phyloP scores from a whole-genome alignment of 805 yeast genomes.

The Candida xyloterini region DNA sequence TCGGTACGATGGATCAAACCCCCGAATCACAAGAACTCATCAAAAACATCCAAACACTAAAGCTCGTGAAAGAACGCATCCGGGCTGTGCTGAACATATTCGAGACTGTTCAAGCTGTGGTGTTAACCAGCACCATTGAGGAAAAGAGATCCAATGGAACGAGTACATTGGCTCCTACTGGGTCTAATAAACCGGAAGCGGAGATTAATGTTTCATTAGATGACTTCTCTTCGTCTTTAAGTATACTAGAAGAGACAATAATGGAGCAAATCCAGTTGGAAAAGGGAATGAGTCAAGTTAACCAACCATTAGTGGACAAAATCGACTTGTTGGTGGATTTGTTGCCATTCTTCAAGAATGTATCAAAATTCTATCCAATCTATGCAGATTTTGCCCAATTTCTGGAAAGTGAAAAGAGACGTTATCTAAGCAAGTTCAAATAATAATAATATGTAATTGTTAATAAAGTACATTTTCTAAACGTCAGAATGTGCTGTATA shows the following conservation, averaged over 20 bases:
- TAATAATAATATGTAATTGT: background rate
- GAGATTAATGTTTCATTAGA: conserved; percentile 21
- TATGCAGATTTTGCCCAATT: conserved; percentile 49
- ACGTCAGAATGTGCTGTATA: conserved; percentile 5
- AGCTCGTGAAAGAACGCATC: conserved; percentile 44
- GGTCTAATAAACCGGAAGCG: conserved; percentile 1
- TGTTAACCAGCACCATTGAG: conserved; percentile 30
- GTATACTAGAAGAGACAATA: conserved; percentile 44
- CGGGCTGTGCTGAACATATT: conserved; percentile 44
- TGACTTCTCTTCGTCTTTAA: conserved; percentile 38
- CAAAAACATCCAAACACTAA: conserved; percentile 42
- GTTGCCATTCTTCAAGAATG: conserved; percentile 50
- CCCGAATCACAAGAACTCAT: conserved; percentile 23
- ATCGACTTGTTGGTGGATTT: conserved; percentile 47
- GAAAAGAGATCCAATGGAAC: conserved; percentile 10
- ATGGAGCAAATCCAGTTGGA: conserved; percentile 38
- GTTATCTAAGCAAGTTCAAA: conserved; percentile 22
- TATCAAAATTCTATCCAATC: conserved; percentile 47
- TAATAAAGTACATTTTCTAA: conserved; percentile 1
- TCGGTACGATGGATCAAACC: conserved; percentile 13
- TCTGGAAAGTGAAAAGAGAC: conserved; percentile 37
- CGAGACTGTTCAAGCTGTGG: conserved; percentile 41
- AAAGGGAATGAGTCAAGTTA: conserved; percentile 28
- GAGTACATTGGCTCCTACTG: conserved; percentile 13
- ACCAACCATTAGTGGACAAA: conserved; percentile 38